Evolutionary conservation across 2,329 filamentous ascomycete genomes (phyloP), one percentile per base, ranked within the genome.

Genomic region (Karstenula rhodostoma): DNA sequence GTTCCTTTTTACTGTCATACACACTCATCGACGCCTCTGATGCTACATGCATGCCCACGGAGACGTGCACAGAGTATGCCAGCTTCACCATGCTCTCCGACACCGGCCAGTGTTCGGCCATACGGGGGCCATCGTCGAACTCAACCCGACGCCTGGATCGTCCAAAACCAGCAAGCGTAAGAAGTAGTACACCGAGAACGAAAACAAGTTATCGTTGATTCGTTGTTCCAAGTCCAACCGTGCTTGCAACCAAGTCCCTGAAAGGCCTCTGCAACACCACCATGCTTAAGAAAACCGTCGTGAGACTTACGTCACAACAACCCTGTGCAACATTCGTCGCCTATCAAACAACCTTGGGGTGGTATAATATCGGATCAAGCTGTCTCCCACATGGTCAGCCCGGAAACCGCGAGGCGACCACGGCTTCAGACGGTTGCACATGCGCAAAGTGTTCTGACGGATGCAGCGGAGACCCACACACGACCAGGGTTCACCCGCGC

Each of bases 351-450:
- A 19, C 15, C 2, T 54, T 22, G 25, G 22, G 8, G 35, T 54
- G 2, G 23, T 33, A 54, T 37, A 54, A 32, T 13, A 19, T 54
- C 51, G 51, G 51, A 54, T 43, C 17, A 19, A 22, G 37, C 27
- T 54, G 37, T 43, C 37, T 19, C 32, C 25, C 37, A 25, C 51
- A 54, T 54, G 51, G 37, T 19, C 23, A 19, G 23, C 37, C 51
- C n/a, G 32, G 37, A 33, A 19, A 1, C 12, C 4, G 23, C 29
- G 51, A 54, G 51, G 25, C 17, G 6, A 23, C 22, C 51, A 54
- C 25, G 25, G 37, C 35, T 32, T 54, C 51, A 54, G 25, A 44
- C 10, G 9, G 51, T 43, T 35, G 37, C 33, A 54, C 51, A 44
- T 13, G 27, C 23, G 25, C 51, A 54, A 32, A 37, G 13, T 23